Evolutionary conservation across 192 early-diverging fungal species (phyloP).

Genomic region (Coemansia sp.): DNA sequence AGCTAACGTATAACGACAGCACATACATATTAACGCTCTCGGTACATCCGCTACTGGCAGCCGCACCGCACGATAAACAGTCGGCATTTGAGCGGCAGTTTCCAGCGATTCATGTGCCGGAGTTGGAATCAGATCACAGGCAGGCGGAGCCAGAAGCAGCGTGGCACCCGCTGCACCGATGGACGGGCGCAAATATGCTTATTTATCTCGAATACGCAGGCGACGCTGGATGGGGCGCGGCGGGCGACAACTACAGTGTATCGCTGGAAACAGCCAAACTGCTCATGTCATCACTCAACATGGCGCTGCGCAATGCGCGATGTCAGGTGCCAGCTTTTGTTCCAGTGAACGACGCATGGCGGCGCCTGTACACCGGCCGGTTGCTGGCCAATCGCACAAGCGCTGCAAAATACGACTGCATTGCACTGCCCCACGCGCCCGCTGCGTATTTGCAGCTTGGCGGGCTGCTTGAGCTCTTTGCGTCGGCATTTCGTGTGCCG

Average conservation of each 20-base stretch:
- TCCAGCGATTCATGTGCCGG: conserved; percentile 38
- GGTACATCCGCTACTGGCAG: conserved; percentile 28
- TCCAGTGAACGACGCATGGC: conserved; percentile 55
- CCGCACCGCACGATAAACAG: conserved; percentile 14
- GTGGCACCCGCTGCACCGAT: conserved; percentile 68
- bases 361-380: conserved; percentile 42
- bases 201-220: conserved; percentile 54
- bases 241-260: conserved; percentile 46
- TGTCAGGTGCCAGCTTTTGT: conserved; percentile 67
- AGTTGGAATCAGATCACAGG: conserved; percentile 48
- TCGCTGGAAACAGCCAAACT: conserved; percentile 63
- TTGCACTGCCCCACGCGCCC: conserved; percentile 35
- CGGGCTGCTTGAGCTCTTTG: conserved; percentile 47
- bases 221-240: conserved; percentile 19
- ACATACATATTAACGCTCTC: conserved; percentile 39
- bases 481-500: conserved; percentile 26
- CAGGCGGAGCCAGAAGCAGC: conserved; percentile 30
- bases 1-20: conserved; percentile 28
- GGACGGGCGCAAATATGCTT: conserved; percentile 61
- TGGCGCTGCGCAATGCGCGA: conserved; percentile 64
- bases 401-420: conserved; percentile 26
- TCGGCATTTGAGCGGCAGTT: conserved; percentile 46
- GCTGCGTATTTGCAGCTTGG: conserved; percentile 40
- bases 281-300: conserved; percentile 65
- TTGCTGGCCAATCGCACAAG: conserved; percentile 4